Evolutionary conservation across 2,329 filamentous ascomycete genomes (phyloP), one percentile per base, ranked within the genome.

Genomic region (Pseudogymnoascus sp.): DNA sequence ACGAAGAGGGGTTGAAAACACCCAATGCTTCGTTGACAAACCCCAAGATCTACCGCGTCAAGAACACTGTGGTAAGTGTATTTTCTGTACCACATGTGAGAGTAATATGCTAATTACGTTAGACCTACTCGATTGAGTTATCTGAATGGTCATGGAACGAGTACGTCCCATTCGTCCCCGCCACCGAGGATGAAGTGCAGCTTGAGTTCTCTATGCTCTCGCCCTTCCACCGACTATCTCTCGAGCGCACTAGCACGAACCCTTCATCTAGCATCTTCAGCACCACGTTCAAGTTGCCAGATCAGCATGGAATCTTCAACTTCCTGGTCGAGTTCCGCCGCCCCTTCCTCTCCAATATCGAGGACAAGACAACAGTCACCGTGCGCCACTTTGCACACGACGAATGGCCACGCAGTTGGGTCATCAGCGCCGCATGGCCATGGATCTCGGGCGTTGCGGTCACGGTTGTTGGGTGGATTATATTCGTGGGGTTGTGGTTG

Each of bases 171-270:
- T 97, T 92, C 77, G 79, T 79, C 41, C 79, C 89, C 19, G 86
- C 91, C 22, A 72, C 81, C 7, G 80, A 77, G 65, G 94, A 99
- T 73, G 82, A 80, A 28, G 73, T 99, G 35, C 94, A 99, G 76
- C 90, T 99, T 65, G 94, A 99, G 76, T 97, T 97, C 81, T 92
- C 87, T 79, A 99, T 97, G 94, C 88, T 99, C 55, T 97, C 93
- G 1, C 93, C 94, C 62, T 97, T 97, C 85, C 89, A 97, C 79
- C 92, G 94, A 42, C 82, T 97, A 35, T 81, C 86, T 64, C 86
- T 99, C 33, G 70, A 78, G 7, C 83, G 84, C 12, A 74, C 80
- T 8, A 75, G 77, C 33, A 80, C 80, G 25, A 88, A 86, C 1
- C 75, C 81, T 62, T 87, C 90, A 69, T 85, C 86, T 66, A 87